Evolutionary conservation across 2,329 filamentous ascomycete genomes (phyloP), one percentile per base, ranked within the genome.

Genomic region (Aureobasidium melanogenum): DNA sequence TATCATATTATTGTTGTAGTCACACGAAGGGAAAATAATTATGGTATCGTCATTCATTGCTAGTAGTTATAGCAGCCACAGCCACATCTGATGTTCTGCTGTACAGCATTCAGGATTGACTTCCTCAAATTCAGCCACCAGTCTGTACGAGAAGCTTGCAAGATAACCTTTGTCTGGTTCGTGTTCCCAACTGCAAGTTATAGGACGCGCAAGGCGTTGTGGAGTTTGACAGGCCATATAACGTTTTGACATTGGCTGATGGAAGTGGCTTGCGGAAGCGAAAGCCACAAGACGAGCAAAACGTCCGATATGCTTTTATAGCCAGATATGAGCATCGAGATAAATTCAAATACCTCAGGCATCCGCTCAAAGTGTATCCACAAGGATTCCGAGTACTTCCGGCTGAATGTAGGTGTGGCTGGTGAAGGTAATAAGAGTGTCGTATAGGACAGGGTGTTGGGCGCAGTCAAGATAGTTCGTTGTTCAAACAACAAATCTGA

Each of bases 401-500:
- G 50, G 19, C 14, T 46, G 43, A 22, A 46, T 47, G 24, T n/a
- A n/a, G 44, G 7, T 10, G n/a, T 22, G n/a, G 30, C 9, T 28
- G 48, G 14, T 17, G 17, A 24, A 24, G n/a, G 32, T 24, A 8
- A 9, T 34, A 6, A 14, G 17, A 8, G 7, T 51, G 32, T 51
- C 32, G 36, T 30, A 30, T n/a, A 14, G 5, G 50, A 52, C 50
- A 52, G 50, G 50, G 50, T 54, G 50, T 28, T 17, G 2, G 14
- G 36, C 10, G 28, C 50, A 30, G 50, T 28, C 8, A 19, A 12
- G 14, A n/a, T 5, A n/a, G n/a, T n/a, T n/a, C n/a, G n/a, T 17
- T 15, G 5, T 17, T 74, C 70, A 76, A 12, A 75, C 73, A 28
- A 76, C 73, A 62, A 75, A 77, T 50, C 75, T 67, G 59, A 77